Evolutionary conservation across 495 filamentous ascomycete genomes (phyloP), one percentile per base, ranked within the genome.

Genomic region (Collariella sp.): DNA sequence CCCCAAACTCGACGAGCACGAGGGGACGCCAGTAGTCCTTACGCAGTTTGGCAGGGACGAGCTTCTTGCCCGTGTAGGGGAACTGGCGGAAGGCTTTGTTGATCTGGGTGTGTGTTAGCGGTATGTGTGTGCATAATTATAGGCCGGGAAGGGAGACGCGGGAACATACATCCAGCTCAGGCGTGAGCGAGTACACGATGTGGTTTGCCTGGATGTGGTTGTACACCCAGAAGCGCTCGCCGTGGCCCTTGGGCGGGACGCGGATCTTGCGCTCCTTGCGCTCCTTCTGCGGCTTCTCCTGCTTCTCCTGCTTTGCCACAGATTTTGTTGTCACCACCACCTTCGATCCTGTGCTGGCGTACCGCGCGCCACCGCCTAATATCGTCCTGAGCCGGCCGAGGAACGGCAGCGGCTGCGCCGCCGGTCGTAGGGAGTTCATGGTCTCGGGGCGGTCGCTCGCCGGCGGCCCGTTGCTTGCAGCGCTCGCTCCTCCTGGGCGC

Each of bases 11-110:
- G 38, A 96, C 81, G 38, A 84, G 77, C 54, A 82, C 88, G 63
- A 93, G 77, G 0, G 88, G 87, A n/a, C 70, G 70, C 93, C 93
- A 98, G 69, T 91, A 80, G 67, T 98, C 93, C 72, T 89, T 90
- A 55, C 93, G 89, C 41, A 97, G 70, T 46, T 79, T 74, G 50
- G 81, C 66, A 5, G 90, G 90, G 33, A 85, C 76, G 56, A 87
- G 85, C 64, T 98, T 93, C 72, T 95, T 95, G 75, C 91, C 93
- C 46, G 89, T 83, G 76, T 82, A 95, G 59, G 88, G 75, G 55
- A 96, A 71, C 70, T 98, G 93, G 45, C 76, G 73, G 51, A 94
- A 70, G 53, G 82, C 72, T 54, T 73, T 77, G 69, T 80, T 80
- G 72, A 85, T 77, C 86, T 88, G 52, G 20, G 19, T 24, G 26